phyloP scores from a whole-genome alignment of 495 filamentous ascomycete species.

The Podospora anserina region DNA sequence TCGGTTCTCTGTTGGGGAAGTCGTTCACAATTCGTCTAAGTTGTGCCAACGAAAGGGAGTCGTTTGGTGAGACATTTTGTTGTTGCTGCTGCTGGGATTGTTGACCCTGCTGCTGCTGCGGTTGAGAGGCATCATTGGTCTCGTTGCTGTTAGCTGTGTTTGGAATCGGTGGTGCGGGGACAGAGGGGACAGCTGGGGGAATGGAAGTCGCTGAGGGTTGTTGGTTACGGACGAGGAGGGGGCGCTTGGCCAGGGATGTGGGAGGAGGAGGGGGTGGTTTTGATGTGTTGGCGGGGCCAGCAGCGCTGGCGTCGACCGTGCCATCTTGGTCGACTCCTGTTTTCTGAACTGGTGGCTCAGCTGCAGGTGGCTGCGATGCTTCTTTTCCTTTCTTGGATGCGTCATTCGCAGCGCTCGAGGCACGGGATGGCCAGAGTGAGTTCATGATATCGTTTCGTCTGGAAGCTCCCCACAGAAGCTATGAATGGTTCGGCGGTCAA shows the following conservation, averaged over 20 bases:
- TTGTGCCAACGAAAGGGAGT: conserved; percentile 81
- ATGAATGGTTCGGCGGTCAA: background rate
- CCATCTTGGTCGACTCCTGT: background rate
- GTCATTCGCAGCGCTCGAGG: conserved; percentile 22
- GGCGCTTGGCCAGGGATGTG: conserved; percentile 12
- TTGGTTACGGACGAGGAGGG: conserved; percentile 19
- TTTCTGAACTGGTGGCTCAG: conserved; percentile 10
- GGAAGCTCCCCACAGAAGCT: conserved; percentile 4
- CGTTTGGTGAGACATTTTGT: conserved; percentile 44
- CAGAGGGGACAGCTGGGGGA: conserved; percentile 14
- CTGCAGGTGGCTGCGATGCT: conserved; percentile 12
- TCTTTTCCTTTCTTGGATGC: conserved; percentile 20
- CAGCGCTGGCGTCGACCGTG: background rate
- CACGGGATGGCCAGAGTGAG: conserved; percentile 40
- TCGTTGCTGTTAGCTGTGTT: conserved; percentile 7
- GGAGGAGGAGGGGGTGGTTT: background rate
- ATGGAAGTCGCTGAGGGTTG: conserved; percentile 6
- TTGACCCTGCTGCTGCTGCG: conserved; percentile 3
- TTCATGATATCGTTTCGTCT: conserved; percentile 37
- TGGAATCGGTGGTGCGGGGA: conserved; percentile 15
- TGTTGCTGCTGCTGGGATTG: conserved; percentile 8
- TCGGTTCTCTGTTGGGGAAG: conserved; percentile 70
- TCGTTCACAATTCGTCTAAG: conserved; percentile 76
- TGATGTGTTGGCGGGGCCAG: background rate
- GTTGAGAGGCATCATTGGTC: conserved; percentile 8